These are phyloP conservation scores for Huntiella savannae DNA, from an alignment of 2,329 filamentous ascomycete genomes.

Conservation along the genomic window DNA sequence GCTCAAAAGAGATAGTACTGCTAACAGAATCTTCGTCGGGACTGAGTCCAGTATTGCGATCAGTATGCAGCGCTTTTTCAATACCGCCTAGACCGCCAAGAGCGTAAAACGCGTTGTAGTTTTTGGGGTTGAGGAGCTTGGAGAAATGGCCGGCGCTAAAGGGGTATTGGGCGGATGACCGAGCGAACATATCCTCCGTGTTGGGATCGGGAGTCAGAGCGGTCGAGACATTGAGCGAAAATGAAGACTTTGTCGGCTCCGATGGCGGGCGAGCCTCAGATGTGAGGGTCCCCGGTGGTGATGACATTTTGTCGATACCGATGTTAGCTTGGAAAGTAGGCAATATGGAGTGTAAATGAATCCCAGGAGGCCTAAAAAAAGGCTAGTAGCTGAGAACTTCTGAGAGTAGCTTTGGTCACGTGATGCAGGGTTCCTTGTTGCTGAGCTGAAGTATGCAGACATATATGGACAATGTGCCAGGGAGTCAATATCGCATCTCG, in stretches of 20 bases:
- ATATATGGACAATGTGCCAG: no score
- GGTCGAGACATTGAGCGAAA: slow-evolving; percentile 15
- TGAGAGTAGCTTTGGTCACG: no score
- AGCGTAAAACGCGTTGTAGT: slow-evolving; percentile 51
- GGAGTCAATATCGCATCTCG: no score
- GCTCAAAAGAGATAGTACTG: slow-evolving; percentile 47
- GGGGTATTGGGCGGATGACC: slow-evolving; percentile 45
- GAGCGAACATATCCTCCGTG: slow-evolving; percentile 50
- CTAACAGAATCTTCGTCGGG: slow-evolving; percentile 47
- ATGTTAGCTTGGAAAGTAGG: no score
- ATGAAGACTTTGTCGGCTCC: not conserved
- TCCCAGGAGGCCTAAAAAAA: no score
- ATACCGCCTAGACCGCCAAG: slow-evolving; percentile 54
- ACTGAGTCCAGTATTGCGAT: slow-evolving; percentile 46
- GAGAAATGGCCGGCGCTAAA: slow-evolving; percentile 54
- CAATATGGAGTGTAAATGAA: no score
- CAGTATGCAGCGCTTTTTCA: slow-evolving; percentile 52
- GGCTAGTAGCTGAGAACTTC: no score
- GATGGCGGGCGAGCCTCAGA: not conserved
- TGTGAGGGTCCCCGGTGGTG: not conserved
- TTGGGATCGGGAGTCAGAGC: slow-evolving; percentile 38
- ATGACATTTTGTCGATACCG: not conserved
- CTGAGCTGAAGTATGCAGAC: no score
- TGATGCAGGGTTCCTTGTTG: no score
- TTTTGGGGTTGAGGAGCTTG: slow-evolving; percentile 68